A percentile compares a stretch with the other conserved stretches of the same genome.
These are phyloP conservation scores for Cladophialophora psammophila DNA, from an alignment of 2,329 filamentous ascomycete genomes.

Conservation along the genomic window DNA sequence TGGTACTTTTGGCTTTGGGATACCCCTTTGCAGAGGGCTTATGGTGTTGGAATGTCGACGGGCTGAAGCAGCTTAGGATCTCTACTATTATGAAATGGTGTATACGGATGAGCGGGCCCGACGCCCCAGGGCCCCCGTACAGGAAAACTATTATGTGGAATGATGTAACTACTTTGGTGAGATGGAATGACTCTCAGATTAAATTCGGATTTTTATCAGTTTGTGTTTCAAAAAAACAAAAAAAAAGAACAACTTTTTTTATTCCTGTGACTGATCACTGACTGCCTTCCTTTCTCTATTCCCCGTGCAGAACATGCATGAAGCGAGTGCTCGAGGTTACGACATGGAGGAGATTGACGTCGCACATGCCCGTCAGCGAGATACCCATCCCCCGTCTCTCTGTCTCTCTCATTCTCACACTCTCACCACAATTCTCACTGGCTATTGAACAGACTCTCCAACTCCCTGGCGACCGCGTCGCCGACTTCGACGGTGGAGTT, in stretches of 20 bases:
- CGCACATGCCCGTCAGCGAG: neutral
- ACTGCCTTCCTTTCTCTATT: neutral
- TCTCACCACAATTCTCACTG: neutral
- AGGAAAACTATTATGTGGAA: neutral
- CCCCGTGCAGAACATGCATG: neutral
- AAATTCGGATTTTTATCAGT: neutral
- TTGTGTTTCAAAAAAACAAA: too few relatives aligned
- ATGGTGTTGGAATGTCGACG: conserved; percentile 4
- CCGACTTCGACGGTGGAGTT: conserved; percentile 79
- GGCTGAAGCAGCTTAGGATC: neutral
- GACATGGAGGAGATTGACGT: neutral
- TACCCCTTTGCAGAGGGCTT: neutral
- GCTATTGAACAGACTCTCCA: conserved; percentile 70
- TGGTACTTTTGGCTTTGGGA: conserved; percentile 2
- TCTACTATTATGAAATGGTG: neutral
- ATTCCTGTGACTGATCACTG: neutral
- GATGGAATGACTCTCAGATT: conserved; percentile 2
- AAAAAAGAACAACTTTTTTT: conserved; percentile 1
- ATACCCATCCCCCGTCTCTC: neutral
- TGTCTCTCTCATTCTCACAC: neutral
- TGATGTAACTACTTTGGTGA: neutral
- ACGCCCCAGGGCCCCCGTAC: neutral
- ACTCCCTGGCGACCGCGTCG: conserved; percentile 78
- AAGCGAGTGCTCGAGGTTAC: neutral
- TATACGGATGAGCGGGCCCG: neutral